These are phyloP conservation scores for Bruguiera gymnorhiza DNA, from an alignment of 345 rosid species.

Conservation along the genomic window DNA sequence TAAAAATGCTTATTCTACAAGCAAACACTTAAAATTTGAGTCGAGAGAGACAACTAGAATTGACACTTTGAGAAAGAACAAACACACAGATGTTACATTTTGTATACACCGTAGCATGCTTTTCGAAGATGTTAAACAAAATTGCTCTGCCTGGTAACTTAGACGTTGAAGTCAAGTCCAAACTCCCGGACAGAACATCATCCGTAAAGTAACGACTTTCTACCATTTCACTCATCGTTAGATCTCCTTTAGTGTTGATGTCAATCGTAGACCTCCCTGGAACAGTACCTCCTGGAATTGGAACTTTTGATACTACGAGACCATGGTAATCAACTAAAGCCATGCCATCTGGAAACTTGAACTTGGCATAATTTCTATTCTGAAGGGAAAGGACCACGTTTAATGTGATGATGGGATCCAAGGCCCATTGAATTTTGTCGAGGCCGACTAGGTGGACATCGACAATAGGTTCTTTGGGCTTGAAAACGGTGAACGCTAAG, in stretches of 20 bases:
- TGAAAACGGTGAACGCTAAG: neutral
- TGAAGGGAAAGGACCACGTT: slow-evolving; percentile 27
- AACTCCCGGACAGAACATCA: slow-evolving; percentile 31
- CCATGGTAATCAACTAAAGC: slow-evolving; percentile 29
- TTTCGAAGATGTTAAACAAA: neutral
- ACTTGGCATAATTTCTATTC: slow-evolving; percentile 45
- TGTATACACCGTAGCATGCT: neutral
- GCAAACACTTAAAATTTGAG: neutral
- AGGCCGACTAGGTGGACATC: slow-evolving; percentile 30
- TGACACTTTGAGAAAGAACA: neutral
- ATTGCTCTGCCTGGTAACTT: neutral
- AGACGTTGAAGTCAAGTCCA: slow-evolving; percentile 20
- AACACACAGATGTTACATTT: neutral
- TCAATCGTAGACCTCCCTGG: slow-evolving; percentile 29
- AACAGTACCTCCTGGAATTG: slow-evolving; percentile 15
- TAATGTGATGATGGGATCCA: slow-evolving; percentile 19
- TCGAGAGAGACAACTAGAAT: neutral
- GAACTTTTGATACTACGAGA: slow-evolving; percentile 19
- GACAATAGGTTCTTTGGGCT: neutral
- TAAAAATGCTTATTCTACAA: no score
- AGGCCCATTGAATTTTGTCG: slow-evolving; percentile 11
- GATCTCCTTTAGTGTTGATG: slow-evolving; percentile 24
- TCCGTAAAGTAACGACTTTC: slow-evolving; percentile 18
- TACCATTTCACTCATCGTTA: slow-evolving; percentile 26
- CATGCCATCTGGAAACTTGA: slow-evolving; percentile 29